These are phyloP conservation scores for Dendrobium chrysotoxum DNA, from an alignment of 106 monocot species.

Conservation along the genomic window DNA sequence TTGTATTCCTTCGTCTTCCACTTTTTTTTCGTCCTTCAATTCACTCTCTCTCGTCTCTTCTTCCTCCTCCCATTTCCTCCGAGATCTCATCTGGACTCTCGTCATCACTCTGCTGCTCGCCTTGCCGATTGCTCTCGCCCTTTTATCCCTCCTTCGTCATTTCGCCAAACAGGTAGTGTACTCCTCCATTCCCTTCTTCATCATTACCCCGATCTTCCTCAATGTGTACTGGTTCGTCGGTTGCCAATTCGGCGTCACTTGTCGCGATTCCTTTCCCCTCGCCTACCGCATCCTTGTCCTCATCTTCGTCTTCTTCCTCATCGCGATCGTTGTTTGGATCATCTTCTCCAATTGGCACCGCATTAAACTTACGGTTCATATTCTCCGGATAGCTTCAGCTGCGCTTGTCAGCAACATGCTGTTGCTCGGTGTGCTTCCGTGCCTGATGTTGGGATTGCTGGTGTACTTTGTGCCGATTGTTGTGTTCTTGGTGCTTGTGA, in stretches of 20 bases:
- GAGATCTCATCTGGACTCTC: constrained; percentile 52
- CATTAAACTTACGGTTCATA: constrained; percentile 56
- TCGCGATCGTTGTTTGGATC: constrained; percentile 54
- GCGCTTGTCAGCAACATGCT: constrained; percentile 53
- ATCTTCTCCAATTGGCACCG: constrained; percentile 73
- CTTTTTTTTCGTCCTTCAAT: constrained; percentile 16
- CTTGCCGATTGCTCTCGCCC: constrained; percentile 28
- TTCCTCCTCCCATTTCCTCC: constrained; percentile 15
- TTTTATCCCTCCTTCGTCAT: constrained; percentile 52
- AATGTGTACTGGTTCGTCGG: constrained; percentile 86
- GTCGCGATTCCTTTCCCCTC: constrained; percentile 45
- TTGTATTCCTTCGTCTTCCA: constrained; percentile 8
- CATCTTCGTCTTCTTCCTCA: constrained; percentile 56
- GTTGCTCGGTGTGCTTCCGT: constrained; percentile 42
- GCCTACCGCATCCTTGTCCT: constrained; percentile 62
- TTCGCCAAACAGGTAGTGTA: constrained; percentile 72
- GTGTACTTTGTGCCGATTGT: constrained; percentile 48
- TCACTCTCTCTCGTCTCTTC: constrained; percentile 2
- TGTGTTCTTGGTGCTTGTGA: constrained; percentile 65
- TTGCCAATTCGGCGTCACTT: constrained; percentile 31
- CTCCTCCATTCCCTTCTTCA: constrained; percentile 59
- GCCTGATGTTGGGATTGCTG: constrained; percentile 33
- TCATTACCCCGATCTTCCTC: constrained; percentile 50
- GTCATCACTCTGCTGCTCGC: constrained; percentile 48
- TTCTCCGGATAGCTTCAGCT: constrained; percentile 39